Conservation (phyloP, 1,284 basidiomycete genomes). For the Peniophora sp. region DNA sequence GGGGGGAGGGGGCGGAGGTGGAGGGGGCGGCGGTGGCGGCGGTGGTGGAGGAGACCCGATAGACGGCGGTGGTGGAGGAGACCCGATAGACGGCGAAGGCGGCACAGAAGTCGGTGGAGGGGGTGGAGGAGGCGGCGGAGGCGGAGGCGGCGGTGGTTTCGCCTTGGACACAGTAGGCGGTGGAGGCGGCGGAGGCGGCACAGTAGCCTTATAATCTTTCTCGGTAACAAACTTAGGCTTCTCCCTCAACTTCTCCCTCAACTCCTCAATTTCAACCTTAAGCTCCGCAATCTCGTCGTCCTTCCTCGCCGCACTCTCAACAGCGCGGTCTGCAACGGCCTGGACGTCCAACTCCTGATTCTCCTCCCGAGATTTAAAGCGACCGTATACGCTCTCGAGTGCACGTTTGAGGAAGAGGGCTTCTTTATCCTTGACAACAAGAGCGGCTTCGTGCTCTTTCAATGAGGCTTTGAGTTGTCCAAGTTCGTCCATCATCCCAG, state of each 20-base stretch:
- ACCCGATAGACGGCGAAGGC: slow-evolving; percentile 9
- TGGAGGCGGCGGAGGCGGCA: slow-evolving; percentile 55
- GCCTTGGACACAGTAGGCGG: slow-evolving; percentile 7
- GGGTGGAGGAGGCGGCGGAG: slow-evolving; percentile 6
- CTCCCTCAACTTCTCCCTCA: slow-evolving; percentile 42
- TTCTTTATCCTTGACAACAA: slow-evolving; percentile 63
- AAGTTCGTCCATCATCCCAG: slow-evolving; percentile 71
- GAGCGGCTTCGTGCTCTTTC: slow-evolving; percentile 40
- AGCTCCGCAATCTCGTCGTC: slow-evolving; percentile 61
- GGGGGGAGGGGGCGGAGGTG: no score
- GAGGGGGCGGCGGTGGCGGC: no score
- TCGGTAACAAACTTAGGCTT: slow-evolving; percentile 52
- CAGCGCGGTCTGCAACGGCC: slow-evolving; percentile 60
- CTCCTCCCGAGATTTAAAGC: slow-evolving; percentile 53
- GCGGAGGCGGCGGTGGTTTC: slow-evolving; percentile 12
- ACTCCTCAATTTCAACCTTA: slow-evolving; percentile 39
- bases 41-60: no score
- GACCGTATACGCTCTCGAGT: slow-evolving; percentile 77
- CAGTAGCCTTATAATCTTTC: slow-evolving; percentile 62
- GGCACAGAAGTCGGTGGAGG: slow-evolving; percentile 18
- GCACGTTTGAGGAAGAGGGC: slow-evolving; percentile 74
- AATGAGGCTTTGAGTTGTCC: slow-evolving; percentile 60
- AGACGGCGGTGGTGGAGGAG: slow-evolving; percentile 12
- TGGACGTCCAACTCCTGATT: slow-evolving; percentile 56
- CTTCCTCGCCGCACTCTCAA: slow-evolving; percentile 65